Base-by-base conservation (phyloP, 441 rosid species). In the Daphne laureola region DNA sequence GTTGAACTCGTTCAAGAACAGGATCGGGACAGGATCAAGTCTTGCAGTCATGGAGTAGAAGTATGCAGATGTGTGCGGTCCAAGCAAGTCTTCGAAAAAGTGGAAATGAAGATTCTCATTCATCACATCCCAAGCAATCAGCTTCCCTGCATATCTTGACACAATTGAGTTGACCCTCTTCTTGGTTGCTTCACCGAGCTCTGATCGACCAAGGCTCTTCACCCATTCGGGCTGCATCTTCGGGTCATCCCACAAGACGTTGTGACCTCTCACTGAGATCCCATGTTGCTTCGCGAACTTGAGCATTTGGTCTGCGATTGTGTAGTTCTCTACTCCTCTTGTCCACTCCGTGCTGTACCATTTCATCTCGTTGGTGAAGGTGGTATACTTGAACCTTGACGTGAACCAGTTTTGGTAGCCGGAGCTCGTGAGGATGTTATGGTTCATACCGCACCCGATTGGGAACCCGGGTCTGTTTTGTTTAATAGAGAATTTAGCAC, bases 301-400 rank as follows among this genome's bases (percentile, higher is more conserved):
- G 4, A 90, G 48, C 97, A 87, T 90, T 18, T 73, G 65, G 27
- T 90, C 94, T 0, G 96, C 65, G 13, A 66, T n/a, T 0, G 89
- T 78, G 53, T 87, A 90, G 76, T 90, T 75, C 65, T 83, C 96
- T 3, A 18, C 55, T 7, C 96, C 90, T 27, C 36, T 81, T 35
- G 5, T 59, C 44, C 17, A 41, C 73, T 87, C 96, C 0, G 85
- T 90, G 72, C 79, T 67, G 51, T 87, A 90, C 97, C 97, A 90
- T 49, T 87, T 90, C 94, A 90, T 90, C 67, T 74, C 87, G 21
- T 90, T 90, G 47, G 91, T 87, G 83, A 90, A 87, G 36, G 87
- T 78, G 8, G 97, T 70, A 45, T 59, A 62, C 44, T 54, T 74
- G 72, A 87, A 90, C 63, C 91, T 70, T 3, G 89, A 79, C 0